Conservation (phyloP, 1,284 basidiomycete species). For the Irpex sp. region DNA sequence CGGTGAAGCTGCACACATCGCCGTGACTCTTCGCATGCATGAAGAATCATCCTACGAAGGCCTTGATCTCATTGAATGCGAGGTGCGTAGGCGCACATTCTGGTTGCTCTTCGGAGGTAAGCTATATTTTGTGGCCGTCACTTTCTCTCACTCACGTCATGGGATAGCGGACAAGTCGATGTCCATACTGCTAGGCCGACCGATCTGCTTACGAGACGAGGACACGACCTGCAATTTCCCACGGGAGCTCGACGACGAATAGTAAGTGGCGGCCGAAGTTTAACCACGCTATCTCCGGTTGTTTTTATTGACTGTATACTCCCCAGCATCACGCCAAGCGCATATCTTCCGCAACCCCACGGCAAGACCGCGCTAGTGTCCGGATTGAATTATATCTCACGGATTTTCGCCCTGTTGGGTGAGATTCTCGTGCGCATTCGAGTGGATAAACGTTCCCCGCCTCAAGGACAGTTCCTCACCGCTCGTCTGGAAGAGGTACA, state of each 20-base stretch:
- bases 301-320: slow-evolving; percentile 27
- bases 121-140: slow-evolving; percentile 17
- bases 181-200: slow-evolving; percentile 76
- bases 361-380: slow-evolving; percentile 81
- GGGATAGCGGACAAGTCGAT: slow-evolving; percentile 80
- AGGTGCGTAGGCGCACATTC: slow-evolving; percentile 77
- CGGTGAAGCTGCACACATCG: slow-evolving; percentile 79
- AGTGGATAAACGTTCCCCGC: slow-evolving; percentile 79
- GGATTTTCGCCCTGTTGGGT: slow-evolving; percentile 79
- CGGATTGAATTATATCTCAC: slow-evolving; percentile 82
- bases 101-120: slow-evolving; percentile 83
- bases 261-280: slow-evolving; percentile 46
- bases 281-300: slow-evolving; percentile 11
- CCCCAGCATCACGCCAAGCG: slow-evolving; percentile 71
- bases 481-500: slow-evolving; percentile 78
- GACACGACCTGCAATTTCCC: slow-evolving; percentile 86
- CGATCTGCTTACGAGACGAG: slow-evolving; percentile 80
- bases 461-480: slow-evolving; percentile 78
- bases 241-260: slow-evolving; percentile 82
- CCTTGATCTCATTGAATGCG: slow-evolving; percentile 81
- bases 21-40: slow-evolving; percentile 77
- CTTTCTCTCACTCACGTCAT: neutral
- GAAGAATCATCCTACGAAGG: slow-evolving; percentile 79
- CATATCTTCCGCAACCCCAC: slow-evolving; percentile 77
- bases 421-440: slow-evolving; percentile 82